Evolutionary conservation across 768 basidiomycete species (phyloP).

Genomic region (Suillus placidus): DNA sequence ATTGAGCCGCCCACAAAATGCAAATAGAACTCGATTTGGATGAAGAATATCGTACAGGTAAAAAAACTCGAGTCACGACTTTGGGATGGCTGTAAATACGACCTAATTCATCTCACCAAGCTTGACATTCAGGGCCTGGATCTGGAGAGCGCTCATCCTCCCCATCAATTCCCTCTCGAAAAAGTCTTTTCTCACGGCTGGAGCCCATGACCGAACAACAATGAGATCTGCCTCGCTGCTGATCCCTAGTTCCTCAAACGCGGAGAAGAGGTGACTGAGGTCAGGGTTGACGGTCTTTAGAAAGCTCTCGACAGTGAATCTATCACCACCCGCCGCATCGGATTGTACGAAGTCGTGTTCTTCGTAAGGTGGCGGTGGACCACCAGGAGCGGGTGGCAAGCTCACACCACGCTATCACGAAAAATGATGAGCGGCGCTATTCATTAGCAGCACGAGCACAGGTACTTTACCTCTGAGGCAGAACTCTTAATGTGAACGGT

Average conservation of each 20-base stretch:
- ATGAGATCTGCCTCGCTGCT: background rate
- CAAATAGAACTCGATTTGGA: background rate
- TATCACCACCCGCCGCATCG: too few relatives aligned
- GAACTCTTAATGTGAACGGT: background rate
- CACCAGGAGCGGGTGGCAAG: background rate
- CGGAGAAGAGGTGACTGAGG: background rate
- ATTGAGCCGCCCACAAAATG: background rate
- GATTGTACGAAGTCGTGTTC: background rate
- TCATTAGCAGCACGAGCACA: too few relatives aligned
- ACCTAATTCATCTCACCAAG: background rate
- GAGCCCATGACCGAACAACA: background rate
- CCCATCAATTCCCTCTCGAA: constrained; percentile 1
- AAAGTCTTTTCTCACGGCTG: background rate
- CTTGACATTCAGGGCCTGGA: background rate
- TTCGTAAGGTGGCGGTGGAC: constrained; percentile 2
- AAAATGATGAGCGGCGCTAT: background rate
- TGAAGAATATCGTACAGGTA: background rate
- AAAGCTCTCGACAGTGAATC: background rate
- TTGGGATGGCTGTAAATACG: background rate
- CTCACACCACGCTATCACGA: background rate
- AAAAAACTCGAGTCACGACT: background rate
- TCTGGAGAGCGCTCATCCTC: background rate
- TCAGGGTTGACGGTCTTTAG: background rate
- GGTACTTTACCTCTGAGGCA: background rate
- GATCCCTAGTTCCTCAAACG: background rate